Evolutionary conservation across 2,329 filamentous ascomycete genomes (phyloP).

Genomic region (Aspergillus caelatus): DNA sequence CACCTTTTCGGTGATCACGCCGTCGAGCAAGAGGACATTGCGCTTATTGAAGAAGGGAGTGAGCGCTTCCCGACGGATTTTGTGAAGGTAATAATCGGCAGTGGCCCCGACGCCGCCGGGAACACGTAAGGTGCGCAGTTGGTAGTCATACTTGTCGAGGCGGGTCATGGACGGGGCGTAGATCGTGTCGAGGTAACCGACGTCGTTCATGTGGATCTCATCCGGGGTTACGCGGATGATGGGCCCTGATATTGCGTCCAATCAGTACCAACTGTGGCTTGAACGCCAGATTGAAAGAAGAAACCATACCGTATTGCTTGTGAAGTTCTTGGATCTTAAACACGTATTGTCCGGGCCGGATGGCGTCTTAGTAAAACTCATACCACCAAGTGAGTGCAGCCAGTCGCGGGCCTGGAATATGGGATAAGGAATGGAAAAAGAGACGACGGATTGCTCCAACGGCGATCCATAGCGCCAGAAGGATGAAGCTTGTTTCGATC

Average conservation of each 20-base stretch:
- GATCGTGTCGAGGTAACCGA: conserved; percentile 31
- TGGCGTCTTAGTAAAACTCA: not conserved
- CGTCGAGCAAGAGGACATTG: conserved; percentile 29
- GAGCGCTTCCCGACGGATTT: conserved; percentile 31
- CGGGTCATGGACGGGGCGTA: conserved; percentile 27
- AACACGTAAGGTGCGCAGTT: conserved; percentile 26
- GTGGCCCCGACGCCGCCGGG: conserved; percentile 32
- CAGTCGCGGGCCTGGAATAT: not conserved
- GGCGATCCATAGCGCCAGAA: too few species aligned
- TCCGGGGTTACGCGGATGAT: conserved; percentile 42
- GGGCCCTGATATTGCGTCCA: conserved; percentile 26
- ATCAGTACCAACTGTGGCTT: not conserved
- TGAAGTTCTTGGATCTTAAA: not conserved
- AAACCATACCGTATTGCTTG: not conserved
- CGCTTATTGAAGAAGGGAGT: conserved; percentile 36
- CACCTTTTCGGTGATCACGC: conserved; percentile 29
- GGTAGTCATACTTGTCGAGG: conserved; percentile 31
- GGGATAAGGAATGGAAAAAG: not conserved
- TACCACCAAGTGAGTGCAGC: not conserved
- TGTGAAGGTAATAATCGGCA: conserved; percentile 31
- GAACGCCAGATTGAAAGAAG: not conserved
- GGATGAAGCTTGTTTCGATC: too few species aligned
- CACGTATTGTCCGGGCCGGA: not conserved
- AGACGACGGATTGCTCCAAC: not conserved
- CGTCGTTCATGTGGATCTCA: conserved; percentile 42